Base-by-base conservation (phyloP, 2,329 filamentous ascomycete species). In the Dryadomyces quercivorus region DNA sequence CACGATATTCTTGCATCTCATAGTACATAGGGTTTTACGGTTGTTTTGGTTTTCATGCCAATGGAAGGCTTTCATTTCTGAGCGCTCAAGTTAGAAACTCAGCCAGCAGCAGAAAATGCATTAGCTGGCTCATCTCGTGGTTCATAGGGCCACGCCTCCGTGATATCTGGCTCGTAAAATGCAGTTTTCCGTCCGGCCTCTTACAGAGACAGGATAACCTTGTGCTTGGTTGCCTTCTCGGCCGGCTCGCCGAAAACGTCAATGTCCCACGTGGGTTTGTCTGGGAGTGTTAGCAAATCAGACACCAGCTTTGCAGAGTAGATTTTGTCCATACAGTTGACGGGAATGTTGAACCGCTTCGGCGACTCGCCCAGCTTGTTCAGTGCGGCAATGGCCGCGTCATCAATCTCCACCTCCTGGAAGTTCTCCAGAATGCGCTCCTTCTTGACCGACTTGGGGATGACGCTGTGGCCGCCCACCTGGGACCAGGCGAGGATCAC, bases 391-490 rank as follows among this genome's bases (percentile, higher is more conserved):
- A 83, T 77, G 60, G 84, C 78, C 54, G 75, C 73, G 43, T 77
- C 72, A 47, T 71, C 69, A 56, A 88, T 70, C 63, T 86, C 76
- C 51, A 82, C 74, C 67, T 86, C 77, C 70, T 82, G 72, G 64
- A 84, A 88, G 75, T 90, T 89, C 63, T 74, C 76, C 63, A 78
- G 72, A 61, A 90, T 89, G 56, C 86, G 78, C 38, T 74, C 73
- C 51, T 80, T 74, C 55, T 78, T 87, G 59, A 88, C 84, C 20
- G 78, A 84, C 75, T 89, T 89, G 63, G 86, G 86, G 61, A 89
- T 88, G 61, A 89, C 85, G 61, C 75, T 80, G 69, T 82, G 83
- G 54, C 81, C 83, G 61, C 80, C 47, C 3, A 52, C 61, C 69
- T 75, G 65, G 71, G 72, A 51, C 57, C 55, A 59, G 5, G 55